Evolutionary conservation across 2,329 filamentous ascomycete genomes (phyloP), one percentile per base, ranked within the genome.

Genomic region (Blastomyces percursus): DNA sequence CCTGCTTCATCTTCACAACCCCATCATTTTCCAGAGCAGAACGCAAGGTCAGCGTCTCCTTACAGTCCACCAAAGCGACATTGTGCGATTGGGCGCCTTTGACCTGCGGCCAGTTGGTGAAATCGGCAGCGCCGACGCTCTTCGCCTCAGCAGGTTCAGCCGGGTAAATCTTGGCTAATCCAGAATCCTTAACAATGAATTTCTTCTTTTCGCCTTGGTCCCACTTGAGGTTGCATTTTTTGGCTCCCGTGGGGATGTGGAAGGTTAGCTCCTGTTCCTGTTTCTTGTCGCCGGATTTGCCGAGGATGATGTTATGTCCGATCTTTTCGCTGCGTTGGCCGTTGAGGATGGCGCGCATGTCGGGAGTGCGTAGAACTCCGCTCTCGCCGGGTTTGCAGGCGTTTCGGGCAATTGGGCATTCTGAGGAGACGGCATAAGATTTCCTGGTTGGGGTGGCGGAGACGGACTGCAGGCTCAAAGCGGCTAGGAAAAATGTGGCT

Each of bases 21-120:
- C 59, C 59, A 14, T 51, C 35, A 3, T 27, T 2, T 8, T 38
- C 5, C 59, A 60, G 24, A 19, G 44, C 6, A 52, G 24, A 4
- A 11, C 7, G 21, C 14, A 21, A 24, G 12, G 2, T 35, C 48
- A 60, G 21, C 30, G 14, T 7, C 46, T 51, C 44, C 46, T 35
- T 12, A n/a, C 59, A 60, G 2, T 50, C 48, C 19, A 30, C 46
- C 14, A 4, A 27, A 12, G 2, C 19, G 50, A 60, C 59, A 14
- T 11, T 14, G 19, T 60, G 59, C 7, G 19, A 8, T 12, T 40
- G 30, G 16, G 19, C 11, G 19, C 59, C 59, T 9, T 14, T 7
- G 2, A 38, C 27, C 30, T 60, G 59, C 19, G 59, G 59, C 59
- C 59, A 60, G 46, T 60, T 60, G 42, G 59, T 60, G 44, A 60